Evolutionary conservation across 2,329 filamentous ascomycete genomes (phyloP).

Genomic region (Pyrenochaeta sp.): DNA sequence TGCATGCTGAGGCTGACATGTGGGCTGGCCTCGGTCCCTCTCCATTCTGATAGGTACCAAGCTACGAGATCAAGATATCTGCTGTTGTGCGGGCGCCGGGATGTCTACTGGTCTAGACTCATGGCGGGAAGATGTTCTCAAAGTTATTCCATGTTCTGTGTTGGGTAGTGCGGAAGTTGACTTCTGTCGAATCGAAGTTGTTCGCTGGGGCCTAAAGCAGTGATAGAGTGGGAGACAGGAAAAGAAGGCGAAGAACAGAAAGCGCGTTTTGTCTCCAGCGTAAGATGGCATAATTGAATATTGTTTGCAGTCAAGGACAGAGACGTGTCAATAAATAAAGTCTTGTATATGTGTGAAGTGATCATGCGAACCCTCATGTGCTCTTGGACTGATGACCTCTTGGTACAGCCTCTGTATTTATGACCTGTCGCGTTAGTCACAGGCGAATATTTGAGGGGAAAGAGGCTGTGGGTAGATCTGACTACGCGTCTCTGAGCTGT

Average conservation of each 20-base stretch:
- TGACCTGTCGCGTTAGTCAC: neutral
- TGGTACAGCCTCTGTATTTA: slow-evolving; percentile 1
- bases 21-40: no score
- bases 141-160: slow-evolving; percentile 1
- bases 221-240: slow-evolving; percentile 36
- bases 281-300: slow-evolving; percentile 25
- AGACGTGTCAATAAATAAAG: slow-evolving; percentile 24
- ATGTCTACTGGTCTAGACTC: neutral
- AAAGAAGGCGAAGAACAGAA: slow-evolving; percentile 36
- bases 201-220: slow-evolving; percentile 15
- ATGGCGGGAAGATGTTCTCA: slow-evolving; percentile 2
- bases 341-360: slow-evolving; percentile 14
- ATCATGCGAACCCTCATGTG: slow-evolving; percentile 10
- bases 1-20: no score
- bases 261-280: slow-evolving; percentile 27
- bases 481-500: neutral
- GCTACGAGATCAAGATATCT: no score
- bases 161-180: slow-evolving; percentile 2
- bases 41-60: no score
- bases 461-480: slow-evolving; percentile 5
- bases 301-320: slow-evolving; percentile 32
- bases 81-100: no score
- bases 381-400: neutral
- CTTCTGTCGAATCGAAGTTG: slow-evolving; percentile 8
- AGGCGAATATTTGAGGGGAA: neutral